phyloP scores from a whole-genome alignment of 768 basidiomycete genomes.

The Clavaria fumosa region DNA sequence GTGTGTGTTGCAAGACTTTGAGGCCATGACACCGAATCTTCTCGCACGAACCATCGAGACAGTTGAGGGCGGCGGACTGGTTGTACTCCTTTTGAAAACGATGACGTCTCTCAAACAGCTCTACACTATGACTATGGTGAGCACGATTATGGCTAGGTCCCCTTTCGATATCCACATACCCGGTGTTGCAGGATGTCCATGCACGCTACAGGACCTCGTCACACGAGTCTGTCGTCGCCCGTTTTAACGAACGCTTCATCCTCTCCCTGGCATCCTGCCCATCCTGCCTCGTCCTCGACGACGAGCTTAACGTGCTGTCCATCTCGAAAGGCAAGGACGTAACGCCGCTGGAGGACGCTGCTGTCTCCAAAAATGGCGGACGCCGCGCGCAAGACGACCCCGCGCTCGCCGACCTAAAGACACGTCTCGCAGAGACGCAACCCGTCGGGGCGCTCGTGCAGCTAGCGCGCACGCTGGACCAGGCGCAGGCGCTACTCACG shows the following conservation, averaged over 20 bases:
- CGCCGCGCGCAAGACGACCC: conserved; percentile 25
- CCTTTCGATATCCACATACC: background rate
- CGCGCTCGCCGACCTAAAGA: conserved; percentile 67
- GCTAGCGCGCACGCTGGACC: conserved; percentile 84
- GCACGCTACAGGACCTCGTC: conserved; percentile 85
- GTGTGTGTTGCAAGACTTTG: conserved; percentile 94
- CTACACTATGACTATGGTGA: conserved; percentile 77
- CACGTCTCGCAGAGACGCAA: conserved; percentile 64
- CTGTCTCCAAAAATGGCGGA: conserved; percentile 13
- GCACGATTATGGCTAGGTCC: conserved; percentile 8
- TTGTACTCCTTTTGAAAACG: conserved; percentile 83
- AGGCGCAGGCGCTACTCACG: conserved; percentile 85
- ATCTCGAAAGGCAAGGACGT: conserved; percentile 94
- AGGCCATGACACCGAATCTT: conserved; percentile 94
- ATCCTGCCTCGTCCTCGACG: conserved; percentile 89
- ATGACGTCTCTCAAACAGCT: conserved; percentile 88
- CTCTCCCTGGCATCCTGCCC: conserved; percentile 87
- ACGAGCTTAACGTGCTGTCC: conserved; percentile 94
- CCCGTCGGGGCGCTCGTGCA: conserved; percentile 82
- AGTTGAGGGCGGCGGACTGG: conserved; percentile 85
- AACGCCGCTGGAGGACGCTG: conserved; percentile 41
- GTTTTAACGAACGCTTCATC: conserved; percentile 99
- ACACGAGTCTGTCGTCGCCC: conserved; percentile 76
- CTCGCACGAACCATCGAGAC: conserved; percentile 96
- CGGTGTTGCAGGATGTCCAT: conserved; percentile 71